Evolutionary conservation across 352 stramenopile species (phyloP), one percentile per base, ranked within the genome.

Genomic region (Pythium guiyangense): DNA sequence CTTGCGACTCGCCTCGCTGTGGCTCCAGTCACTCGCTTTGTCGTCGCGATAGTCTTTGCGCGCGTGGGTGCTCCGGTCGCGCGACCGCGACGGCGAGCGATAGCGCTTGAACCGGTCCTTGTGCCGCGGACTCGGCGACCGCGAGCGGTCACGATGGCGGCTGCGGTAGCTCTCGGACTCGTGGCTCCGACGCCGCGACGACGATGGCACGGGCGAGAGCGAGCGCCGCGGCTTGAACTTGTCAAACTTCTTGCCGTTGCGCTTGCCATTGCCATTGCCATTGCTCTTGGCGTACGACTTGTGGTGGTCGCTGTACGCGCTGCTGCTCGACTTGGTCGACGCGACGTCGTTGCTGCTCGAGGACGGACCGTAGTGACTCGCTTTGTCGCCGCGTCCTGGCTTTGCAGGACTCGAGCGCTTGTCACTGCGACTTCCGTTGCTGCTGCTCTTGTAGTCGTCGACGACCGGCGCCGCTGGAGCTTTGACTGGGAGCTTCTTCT

Each of bases 331-430:
- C 42, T 37, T 37, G 31, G 31, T 14, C 31, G 8, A 37, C 29
- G 29, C 31, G 40, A 55, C 25, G 25, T 43, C 18, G n/a, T 70
- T 47, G 2, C 52, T 59, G 4, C 40, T 46, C 31, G 67, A 44
- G 29, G 67, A 52, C 40, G 70, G 73, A 9, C 73, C 70, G 59
- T 82, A 77, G 45, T 74, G 71, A 27, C 60, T 79, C 31, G 49
- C 57, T 40, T 71, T 74, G 10, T 73, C 68, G 22, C 54, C 18
- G 4, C 42, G 12, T 29, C 17, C 17, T 27, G 56, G 37, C 52
- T 72, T 44, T 31, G 27, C 35, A 42, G 25, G 8, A 29, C 17
- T 49, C 47, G 51, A 54, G 6, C 58, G 58, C 35, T 61, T 66
- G 18, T 55, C 59, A 17, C 15, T 52, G 11, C 35, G 55, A 39